Base-by-base conservation (phyloP, 2,329 filamentous ascomycete genomes). In the Tolypocladium endophyticum region DNA sequence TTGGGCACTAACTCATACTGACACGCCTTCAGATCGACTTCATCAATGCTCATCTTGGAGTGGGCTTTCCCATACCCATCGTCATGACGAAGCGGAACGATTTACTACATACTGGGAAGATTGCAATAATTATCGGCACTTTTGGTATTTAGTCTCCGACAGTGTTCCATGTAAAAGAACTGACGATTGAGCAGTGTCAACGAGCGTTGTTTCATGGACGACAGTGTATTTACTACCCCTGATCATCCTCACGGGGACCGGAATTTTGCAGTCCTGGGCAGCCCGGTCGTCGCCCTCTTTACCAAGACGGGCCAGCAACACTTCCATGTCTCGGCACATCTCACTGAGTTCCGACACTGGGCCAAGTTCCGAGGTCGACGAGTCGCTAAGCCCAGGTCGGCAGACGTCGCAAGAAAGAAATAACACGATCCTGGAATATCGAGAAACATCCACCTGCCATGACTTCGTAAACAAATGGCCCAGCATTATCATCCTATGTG, bases 31-130 rank as follows among this genome's bases (percentile, higher is more conserved):
- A 82, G 79, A 72, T 80, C 28, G 74, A 81, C 55, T 73, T 81
- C 12, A 72, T 82, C 58, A 82, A 82, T 62, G 68, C 73, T 3
- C 77, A 82, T 65, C 75, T 82, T 63, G 79, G 79, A 0, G 66
- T 81, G 7, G 80, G 77, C 3, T 82, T 82, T 63, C 76, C 77
- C 0, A 73, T 81, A 2, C 80, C 80, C 0, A 73, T 82, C 2
- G 68, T 81, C 1, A 77, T 77, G 71, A 73, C 81, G 18, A 73
- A 75, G 45, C 65, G 70, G n/a, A 65, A 67, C 2, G 61, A 73
- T 8, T 64, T 72, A 14, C 62, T 76, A 9, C 66, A 69, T 23
- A 64, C 68, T 23, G 62, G 59, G 3, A 68, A 70, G 0, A 72
- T 81, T n/a, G 78, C 73, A 6, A 65, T 74, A 23, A 73, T 81